Evolutionary conservation across 495 filamentous ascomycete species (phyloP).

Genomic region (Penicillium coffeae): DNA sequence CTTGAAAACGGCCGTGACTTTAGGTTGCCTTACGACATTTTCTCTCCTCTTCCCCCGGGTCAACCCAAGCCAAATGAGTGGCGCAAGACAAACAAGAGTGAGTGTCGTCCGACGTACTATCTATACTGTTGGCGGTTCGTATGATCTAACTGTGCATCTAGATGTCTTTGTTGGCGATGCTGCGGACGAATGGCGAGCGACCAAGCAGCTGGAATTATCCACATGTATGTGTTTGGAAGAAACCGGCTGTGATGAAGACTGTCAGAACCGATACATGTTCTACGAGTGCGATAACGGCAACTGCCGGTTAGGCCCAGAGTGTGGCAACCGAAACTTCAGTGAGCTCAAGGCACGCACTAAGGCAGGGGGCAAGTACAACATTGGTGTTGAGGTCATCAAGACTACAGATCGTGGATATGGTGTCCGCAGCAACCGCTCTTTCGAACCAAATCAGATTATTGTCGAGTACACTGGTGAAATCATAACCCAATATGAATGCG

Average conservation of each 20-base stretch:
- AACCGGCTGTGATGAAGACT: conserved; percentile 80
- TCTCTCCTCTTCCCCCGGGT: conserved; percentile 75
- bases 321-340: conserved; percentile 84
- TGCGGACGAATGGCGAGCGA: conserved; percentile 76
- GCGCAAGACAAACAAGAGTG: conserved; percentile 87
- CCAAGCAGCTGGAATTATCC: conserved; percentile 66
- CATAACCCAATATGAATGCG: conserved; percentile 88
- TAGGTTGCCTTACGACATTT: conserved; percentile 83
- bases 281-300: conserved; percentile 94
- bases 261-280: conserved; percentile 92
- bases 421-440: conserved; percentile 83
- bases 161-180: conserved; percentile 93
- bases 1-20: conserved; percentile 70
- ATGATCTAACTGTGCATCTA: conserved; percentile 34
- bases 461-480: conserved; percentile 98
- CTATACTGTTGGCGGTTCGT: neutral
- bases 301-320: conserved; percentile 70
- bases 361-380: conserved; percentile 74
- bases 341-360: conserved; percentile 72
- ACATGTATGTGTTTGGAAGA: conserved; percentile 75
- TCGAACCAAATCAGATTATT: conserved; percentile 88
- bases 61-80: conserved; percentile 90
- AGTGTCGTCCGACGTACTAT: conserved; percentile 18
- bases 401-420: conserved; percentile 86
- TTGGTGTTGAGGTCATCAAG: conserved; percentile 92